These are phyloP conservation scores for Tuber calosporum DNA, from an alignment of 495 filamentous ascomycete genomes.

Conservation along the genomic window DNA sequence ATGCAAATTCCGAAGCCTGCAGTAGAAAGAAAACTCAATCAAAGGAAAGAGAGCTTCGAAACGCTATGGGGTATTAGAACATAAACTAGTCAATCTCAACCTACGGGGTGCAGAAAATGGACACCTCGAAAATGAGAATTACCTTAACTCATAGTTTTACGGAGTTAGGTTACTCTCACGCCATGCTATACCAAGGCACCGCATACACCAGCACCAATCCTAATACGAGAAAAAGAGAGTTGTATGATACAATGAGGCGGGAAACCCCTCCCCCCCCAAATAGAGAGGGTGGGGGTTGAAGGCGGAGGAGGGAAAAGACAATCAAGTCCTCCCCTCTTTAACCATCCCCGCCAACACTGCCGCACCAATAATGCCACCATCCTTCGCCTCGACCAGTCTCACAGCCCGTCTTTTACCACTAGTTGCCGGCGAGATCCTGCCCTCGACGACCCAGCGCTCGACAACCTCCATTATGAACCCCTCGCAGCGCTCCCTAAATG, in stretches of 20 bases:
- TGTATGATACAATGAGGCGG: background rate
- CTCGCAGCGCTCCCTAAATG: slow-evolving; percentile 51
- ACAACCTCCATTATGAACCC: slow-evolving; percentile 48
- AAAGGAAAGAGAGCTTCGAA: background rate
- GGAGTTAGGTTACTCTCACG: background rate
- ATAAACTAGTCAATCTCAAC: background rate
- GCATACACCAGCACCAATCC: background rate
- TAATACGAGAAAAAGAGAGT: background rate
- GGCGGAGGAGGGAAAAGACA: too few relatives aligned
- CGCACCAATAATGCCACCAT: slow-evolving; percentile 53
- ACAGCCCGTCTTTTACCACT: slow-evolving; percentile 37
- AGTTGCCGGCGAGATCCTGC: background rate
- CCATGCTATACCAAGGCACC: background rate
- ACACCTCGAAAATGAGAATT: background rate
- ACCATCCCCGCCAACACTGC: slow-evolving; percentile 53
- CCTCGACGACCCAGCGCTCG: slow-evolving; percentile 29
- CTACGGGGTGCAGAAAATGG: background rate
- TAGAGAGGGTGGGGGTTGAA: too few relatives aligned
- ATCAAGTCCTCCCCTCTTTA: slow-evolving; percentile 30
- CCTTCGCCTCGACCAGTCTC: slow-evolving; percentile 48
- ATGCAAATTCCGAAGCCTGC: background rate
- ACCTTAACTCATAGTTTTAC: background rate
- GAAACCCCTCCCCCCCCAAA: too few relatives aligned
- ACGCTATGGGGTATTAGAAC: background rate
- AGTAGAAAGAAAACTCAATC: background rate